These are phyloP conservation scores for Talaromyces amestolkiae DNA, from an alignment of 2,329 filamentous ascomycete genomes.

Conservation along the genomic window DNA sequence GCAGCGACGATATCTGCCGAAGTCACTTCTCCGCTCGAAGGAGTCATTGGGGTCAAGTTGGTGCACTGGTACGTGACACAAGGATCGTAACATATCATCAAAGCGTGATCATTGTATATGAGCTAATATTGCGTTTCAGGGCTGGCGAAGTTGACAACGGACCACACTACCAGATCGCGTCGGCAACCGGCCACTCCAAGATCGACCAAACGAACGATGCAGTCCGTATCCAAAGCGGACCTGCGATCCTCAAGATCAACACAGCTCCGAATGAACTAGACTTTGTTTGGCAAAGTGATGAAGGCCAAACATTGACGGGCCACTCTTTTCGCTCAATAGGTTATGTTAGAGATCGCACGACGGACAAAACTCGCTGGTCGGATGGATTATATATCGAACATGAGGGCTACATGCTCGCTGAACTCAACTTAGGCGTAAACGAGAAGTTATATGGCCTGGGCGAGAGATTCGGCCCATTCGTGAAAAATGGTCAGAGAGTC, in stretches of 20 bases:
- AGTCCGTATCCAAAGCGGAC: constrained; percentile 34
- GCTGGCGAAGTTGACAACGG: constrained; percentile 36
- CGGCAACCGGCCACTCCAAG: constrained; percentile 28
- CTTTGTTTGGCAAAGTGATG: constrained; percentile 28
- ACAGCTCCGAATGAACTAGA: constrained; percentile 35
- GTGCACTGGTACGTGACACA: constrained; percentile 33
- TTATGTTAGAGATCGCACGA: constrained; percentile 37
- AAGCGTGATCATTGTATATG: neutral
- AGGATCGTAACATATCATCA: too few relatives aligned
- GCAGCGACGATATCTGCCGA: constrained; percentile 35
- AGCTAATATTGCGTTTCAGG: constrained; percentile 21
- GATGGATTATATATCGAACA: constrained; percentile 40
- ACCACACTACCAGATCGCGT: constrained; percentile 35
- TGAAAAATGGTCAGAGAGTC: constrained; percentile 70
- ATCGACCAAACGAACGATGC: constrained; percentile 29
- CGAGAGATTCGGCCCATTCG: constrained; percentile 73
- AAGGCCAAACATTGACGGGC: constrained; percentile 33
- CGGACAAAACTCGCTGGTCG: constrained; percentile 30
- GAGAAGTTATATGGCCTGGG: constrained; percentile 73
- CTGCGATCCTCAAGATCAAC: constrained; percentile 33
- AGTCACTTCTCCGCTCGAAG: constrained; percentile 38
- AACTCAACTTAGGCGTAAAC: constrained; percentile 43
- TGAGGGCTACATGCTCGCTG: constrained; percentile 41
- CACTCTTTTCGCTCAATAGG: constrained; percentile 43
- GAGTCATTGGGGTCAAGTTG: constrained; percentile 41